phyloP scores from a whole-genome alignment of 208 protist genomes.

The Plasmodiophora brassicae region DNA sequence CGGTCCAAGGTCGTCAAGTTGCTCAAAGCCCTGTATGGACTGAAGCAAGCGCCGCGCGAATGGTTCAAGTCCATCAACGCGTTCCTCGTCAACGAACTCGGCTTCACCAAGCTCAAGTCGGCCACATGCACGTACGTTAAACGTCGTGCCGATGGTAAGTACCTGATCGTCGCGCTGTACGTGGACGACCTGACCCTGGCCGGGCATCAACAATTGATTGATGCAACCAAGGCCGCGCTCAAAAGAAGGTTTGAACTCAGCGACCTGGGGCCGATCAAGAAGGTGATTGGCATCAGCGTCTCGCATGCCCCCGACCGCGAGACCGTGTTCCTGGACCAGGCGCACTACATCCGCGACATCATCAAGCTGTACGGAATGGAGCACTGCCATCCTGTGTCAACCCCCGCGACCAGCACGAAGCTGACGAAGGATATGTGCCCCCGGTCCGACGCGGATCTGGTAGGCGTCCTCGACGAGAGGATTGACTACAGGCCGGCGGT shows the following conservation, averaged over 20 bases:
- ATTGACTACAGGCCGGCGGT: neutral
- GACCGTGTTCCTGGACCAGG: neutral
- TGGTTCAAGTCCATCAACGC: neutral
- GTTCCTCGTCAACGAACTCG: neutral
- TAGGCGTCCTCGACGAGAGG: neutral
- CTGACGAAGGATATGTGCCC: neutral
- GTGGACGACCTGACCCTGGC: neutral
- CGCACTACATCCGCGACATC: neutral
- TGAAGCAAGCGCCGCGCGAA: conserved; percentile 8
- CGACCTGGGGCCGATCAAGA: neutral
- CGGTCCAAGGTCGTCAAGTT: conserved; percentile 10
- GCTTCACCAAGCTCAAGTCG: neutral
- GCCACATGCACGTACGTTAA: neutral
- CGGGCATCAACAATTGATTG: neutral
- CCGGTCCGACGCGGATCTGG: neutral
- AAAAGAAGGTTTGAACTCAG: neutral
- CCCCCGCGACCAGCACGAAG: neutral
- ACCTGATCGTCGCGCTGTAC: neutral
- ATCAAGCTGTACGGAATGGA: neutral
- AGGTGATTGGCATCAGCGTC: neutral
- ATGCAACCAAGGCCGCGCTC: neutral
- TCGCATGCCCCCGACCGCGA: neutral
- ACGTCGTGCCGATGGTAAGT: neutral
- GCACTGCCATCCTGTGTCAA: neutral
- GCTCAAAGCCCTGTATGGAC: neutral